phyloP scores from a whole-genome alignment of 2,329 filamentous ascomycete genomes.

The Epichloe bromicola region DNA sequence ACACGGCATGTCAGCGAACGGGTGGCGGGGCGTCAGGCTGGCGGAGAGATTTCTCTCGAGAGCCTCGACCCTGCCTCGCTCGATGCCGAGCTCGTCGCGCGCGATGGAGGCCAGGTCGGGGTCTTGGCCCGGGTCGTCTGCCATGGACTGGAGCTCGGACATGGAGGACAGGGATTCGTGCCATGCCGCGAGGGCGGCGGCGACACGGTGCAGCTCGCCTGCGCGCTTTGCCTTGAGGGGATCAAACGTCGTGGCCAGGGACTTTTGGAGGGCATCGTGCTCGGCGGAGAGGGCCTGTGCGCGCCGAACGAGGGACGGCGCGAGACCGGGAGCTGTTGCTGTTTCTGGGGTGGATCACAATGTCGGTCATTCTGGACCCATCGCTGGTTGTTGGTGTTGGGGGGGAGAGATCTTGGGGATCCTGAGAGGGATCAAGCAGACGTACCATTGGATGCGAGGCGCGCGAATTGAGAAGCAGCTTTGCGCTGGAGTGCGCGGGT shows the following conservation, averaged over 20 bases:
- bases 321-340: conserved; percentile 22
- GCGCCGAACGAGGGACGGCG: conserved; percentile 44
- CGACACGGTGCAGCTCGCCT: conserved; percentile 47
- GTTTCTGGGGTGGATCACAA: background rate
- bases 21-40: conserved; percentile 73
- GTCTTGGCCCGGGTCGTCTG: conserved; percentile 35
- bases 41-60: conserved; percentile 59
- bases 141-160: conserved; percentile 38
- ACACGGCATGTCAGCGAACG: conserved; percentile 81
- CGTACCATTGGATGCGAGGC: conserved; percentile 21
- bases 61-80: conserved; percentile 44
- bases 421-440: background rate
- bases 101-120: conserved; percentile 66
- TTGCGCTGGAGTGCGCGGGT: conserved; percentile 16
- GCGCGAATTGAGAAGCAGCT: conserved; percentile 14
- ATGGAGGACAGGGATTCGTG: conserved; percentile 40
- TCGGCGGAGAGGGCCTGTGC: conserved; percentile 45
- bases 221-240: conserved; percentile 42
- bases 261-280: conserved; percentile 38
- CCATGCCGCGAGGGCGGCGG: conserved; percentile 44
- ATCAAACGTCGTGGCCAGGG: conserved; percentile 43
- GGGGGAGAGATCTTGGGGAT: background rate
- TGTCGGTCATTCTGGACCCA: too few species aligned
- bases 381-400: background rate
- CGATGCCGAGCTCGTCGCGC: conserved; percentile 64